These are phyloP conservation scores for Kwoniella heveanensis DNA, from an alignment of 768 basidiomycete species.

Conservation along the genomic window DNA sequence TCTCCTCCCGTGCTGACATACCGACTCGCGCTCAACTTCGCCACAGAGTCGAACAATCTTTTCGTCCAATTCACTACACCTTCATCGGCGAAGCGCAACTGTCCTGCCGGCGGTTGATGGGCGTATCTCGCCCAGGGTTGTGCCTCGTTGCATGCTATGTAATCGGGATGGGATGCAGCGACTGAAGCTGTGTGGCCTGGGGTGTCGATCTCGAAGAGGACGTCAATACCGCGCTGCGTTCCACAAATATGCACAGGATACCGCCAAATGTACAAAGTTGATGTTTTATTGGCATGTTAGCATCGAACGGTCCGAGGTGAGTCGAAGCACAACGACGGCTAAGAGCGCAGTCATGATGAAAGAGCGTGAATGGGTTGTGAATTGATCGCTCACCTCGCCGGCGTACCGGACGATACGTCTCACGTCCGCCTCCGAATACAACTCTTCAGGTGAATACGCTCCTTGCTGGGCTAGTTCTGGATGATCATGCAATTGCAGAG, in stretches of 20 bases:
- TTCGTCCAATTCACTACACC: constrained; percentile 66
- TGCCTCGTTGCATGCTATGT: constrained; percentile 65
- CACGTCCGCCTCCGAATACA: constrained; percentile 66
- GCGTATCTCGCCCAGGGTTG: constrained; percentile 56
- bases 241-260: too few species aligned
- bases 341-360: background rate
- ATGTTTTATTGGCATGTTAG: too few species aligned
- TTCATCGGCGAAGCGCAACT: constrained; percentile 70
- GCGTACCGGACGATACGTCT: constrained; percentile 69
- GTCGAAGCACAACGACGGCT: too few species aligned
- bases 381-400: constrained; percentile 62
- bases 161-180: constrained; percentile 68
- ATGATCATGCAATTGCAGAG: constrained; percentile 66
- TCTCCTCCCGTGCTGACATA: constrained; percentile 82
- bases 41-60: constrained; percentile 60
- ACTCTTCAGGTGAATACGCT: constrained; percentile 63
- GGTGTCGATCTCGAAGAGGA: constrained; percentile 75
- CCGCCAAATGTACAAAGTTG: too few species aligned
- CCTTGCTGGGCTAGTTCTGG: constrained; percentile 65
- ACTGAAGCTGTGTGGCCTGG: constrained; percentile 79
- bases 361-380: background rate
- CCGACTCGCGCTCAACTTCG: constrained; percentile 62
- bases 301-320: too few species aligned
- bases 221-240: constrained; percentile 70
- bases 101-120: constrained; percentile 74